These are phyloP conservation scores for Rhizopogon salebrosus DNA, from an alignment of 768 basidiomycete species.

Conservation along the genomic window DNA sequence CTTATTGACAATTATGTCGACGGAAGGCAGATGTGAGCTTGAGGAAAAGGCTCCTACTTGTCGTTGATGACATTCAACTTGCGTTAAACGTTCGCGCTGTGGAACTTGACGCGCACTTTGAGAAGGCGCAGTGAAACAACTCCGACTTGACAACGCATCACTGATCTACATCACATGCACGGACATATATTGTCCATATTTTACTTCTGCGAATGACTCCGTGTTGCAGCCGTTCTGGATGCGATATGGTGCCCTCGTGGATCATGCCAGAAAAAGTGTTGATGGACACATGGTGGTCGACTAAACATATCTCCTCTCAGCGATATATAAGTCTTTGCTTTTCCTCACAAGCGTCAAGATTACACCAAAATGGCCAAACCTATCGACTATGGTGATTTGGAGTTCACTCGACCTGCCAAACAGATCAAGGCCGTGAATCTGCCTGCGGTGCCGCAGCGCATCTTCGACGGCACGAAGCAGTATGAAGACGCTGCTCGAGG, in stretches of 20 bases:
- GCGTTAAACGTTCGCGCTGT: too few species aligned
- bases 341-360: background rate
- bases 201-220: too few species aligned
- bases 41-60: too few species aligned
- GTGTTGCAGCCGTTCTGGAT: background rate
- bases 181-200: too few species aligned
- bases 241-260: background rate
- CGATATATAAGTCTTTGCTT: background rate
- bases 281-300: background rate
- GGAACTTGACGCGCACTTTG: too few species aligned
- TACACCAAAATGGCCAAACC: slow-evolving; percentile 11
- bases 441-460: slow-evolving; percentile 25
- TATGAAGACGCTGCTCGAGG: slow-evolving; percentile 37
- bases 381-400: slow-evolving; percentile 26
- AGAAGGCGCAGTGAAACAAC: too few species aligned
- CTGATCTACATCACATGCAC: background rate
- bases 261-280: background rate
- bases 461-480: slow-evolving; percentile 29
- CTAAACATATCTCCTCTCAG: background rate
- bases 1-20: too few species aligned
- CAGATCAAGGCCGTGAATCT: slow-evolving; percentile 36
- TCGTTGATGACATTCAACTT: too few species aligned
- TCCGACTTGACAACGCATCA: too few species aligned
- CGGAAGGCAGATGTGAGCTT: too few species aligned
- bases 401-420: slow-evolving; percentile 31